Conservation (phyloP, 2,329 filamentous ascomycete species). For the Colletotrichum australisinense region DNA sequence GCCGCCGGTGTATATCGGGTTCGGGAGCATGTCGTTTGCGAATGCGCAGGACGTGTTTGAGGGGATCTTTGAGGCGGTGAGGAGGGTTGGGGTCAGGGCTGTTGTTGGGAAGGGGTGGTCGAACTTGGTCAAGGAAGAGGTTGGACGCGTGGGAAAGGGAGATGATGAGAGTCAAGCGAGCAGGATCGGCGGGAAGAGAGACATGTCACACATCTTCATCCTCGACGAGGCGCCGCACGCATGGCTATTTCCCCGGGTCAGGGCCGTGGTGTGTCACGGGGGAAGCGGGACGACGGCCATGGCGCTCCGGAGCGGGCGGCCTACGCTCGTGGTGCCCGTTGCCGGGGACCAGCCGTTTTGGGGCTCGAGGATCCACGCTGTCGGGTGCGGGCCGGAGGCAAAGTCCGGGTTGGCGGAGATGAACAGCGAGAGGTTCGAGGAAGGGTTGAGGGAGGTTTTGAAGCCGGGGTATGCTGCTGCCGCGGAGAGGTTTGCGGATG, state of each 20-base stretch:
- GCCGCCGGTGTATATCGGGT: conserved; percentile 47
- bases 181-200: no score
- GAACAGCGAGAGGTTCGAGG: not conserved
- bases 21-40: conserved; percentile 46
- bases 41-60: conserved; percentile 6
- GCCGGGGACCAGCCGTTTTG: conserved; percentile 34
- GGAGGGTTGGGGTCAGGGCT: conserved; percentile 8
- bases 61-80: not conserved
- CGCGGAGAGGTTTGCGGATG: conserved; percentile 1
- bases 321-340: conserved; percentile 30
- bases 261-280: conserved; percentile 32
- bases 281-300: conserved; percentile 29
- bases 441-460: conserved; percentile 12
- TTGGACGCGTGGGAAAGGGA: not conserved
- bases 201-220: not conserved
- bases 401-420: conserved; percentile 5
- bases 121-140: not conserved
- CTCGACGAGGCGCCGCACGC: conserved; percentile 30
- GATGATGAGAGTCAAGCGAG: no score
- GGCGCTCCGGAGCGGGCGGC: conserved; percentile 27
- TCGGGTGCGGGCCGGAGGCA: conserved; percentile 18
- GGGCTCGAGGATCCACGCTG: conserved; percentile 6
- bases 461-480: conserved; percentile 11
- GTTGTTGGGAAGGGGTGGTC: conserved; percentile 24
- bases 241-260: conserved; percentile 30